Percentiles rank a stretch among this genome's conserved stretches.
phyloP scores from a whole-genome alignment of 2,329 filamentous ascomycete species.

The Colletotrichum sp. region DNA sequence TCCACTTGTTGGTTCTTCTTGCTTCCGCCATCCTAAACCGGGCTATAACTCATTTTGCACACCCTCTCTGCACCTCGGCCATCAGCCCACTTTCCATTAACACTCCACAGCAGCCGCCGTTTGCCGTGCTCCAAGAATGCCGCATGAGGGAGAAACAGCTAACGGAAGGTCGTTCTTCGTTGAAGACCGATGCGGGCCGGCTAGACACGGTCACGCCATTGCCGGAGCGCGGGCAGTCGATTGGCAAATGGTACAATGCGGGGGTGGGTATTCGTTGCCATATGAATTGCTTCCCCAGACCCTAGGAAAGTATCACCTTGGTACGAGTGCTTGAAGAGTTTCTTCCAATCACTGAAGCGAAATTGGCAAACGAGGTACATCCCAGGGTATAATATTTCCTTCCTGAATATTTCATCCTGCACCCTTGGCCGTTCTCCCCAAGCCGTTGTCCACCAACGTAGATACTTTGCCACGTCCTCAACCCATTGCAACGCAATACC shows the following conservation, averaged over 20 bases:
- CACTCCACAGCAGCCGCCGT: background rate
- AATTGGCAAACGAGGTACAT: conserved; percentile 4
- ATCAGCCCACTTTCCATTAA: background rate
- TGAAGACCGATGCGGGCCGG: background rate
- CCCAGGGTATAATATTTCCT: conserved; percentile 15
- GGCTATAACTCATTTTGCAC: background rate
- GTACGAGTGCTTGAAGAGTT: background rate
- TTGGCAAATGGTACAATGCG: background rate
- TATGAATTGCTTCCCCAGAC: background rate
- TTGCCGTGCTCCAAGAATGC: background rate
- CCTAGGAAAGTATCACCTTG: background rate
- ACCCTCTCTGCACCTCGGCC: background rate
- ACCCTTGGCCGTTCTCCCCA: background rate
- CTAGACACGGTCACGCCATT: background rate
- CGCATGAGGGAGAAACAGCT: background rate
- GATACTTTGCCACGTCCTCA: background rate
- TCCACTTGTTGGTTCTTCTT: background rate
- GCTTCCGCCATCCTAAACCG: background rate
- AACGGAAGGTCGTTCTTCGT: background rate
- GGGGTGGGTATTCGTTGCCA: background rate
- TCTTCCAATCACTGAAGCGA: background rate
- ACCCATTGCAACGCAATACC: conserved; percentile 5
- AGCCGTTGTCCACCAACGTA: background rate
- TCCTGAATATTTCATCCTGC: conserved; percentile 8
- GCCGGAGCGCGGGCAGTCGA: background rate